A percentile compares a stretch with the other conserved stretches of the same genome.
Evolutionary conservation across 345 rosid genomes (phyloP).

Genomic region (Populus nigra): DNA sequence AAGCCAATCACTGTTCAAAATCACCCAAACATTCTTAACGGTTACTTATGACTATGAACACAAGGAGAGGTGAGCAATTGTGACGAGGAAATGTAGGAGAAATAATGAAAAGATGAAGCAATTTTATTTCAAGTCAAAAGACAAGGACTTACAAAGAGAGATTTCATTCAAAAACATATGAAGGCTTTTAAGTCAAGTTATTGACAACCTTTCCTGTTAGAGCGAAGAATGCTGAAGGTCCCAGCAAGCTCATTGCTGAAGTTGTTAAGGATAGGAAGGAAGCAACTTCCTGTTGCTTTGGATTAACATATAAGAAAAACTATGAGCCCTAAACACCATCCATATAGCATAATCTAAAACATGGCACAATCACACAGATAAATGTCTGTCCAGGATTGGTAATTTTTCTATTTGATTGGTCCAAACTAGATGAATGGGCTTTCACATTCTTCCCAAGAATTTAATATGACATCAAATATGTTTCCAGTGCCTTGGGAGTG

Average conservation of each 20-base stretch:
- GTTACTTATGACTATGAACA: not conserved
- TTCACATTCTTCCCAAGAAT: not conserved
- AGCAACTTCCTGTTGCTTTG: not conserved
- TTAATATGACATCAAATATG: not conserved
- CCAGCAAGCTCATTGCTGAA: not conserved
- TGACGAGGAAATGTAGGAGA: not conserved
- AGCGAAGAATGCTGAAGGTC: not conserved
- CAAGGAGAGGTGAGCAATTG: not conserved
- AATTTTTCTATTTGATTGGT: not conserved
- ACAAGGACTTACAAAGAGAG: not conserved
- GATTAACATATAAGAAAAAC: not conserved
- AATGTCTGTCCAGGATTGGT: not conserved
- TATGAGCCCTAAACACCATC: not conserved
- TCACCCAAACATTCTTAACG: not conserved
- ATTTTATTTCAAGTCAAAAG: not conserved
- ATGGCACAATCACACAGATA: not conserved
- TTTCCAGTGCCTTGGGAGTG: not conserved
- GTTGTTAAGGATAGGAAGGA: not conserved
- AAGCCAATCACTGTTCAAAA: not conserved
- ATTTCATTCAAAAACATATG: not conserved
- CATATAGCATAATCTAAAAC: not conserved
- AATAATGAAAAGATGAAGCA: not conserved
- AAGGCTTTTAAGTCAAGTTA: not conserved
- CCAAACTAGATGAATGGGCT: not conserved
- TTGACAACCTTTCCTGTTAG: not conserved